Conservation (phyloP, 2,329 filamentous ascomycete genomes). For the Hymenoscyphus repandus region DNA sequence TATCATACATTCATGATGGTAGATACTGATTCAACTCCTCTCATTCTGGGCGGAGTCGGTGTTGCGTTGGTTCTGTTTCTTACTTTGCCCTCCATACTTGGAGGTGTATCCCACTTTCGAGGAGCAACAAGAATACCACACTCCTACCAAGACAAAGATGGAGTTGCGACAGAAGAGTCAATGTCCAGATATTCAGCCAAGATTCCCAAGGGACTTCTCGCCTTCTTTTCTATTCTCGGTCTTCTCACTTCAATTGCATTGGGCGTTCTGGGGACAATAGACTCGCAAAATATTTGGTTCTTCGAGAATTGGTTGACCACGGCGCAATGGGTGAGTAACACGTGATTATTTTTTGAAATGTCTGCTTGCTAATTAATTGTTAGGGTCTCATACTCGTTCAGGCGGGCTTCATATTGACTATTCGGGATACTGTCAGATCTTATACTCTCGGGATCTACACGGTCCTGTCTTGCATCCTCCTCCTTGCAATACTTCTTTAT, state of each 20-base stretch:
- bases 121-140: slow-evolving; percentile 31
- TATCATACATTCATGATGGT: slow-evolving; percentile 44
- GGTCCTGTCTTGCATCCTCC: slow-evolving; percentile 42
- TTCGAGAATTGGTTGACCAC: slow-evolving; percentile 56
- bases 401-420: slow-evolving; percentile 42
- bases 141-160: slow-evolving; percentile 65
- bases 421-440: slow-evolving; percentile 45
- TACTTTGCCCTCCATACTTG: slow-evolving; percentile 35
- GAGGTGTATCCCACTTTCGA: slow-evolving; percentile 33
- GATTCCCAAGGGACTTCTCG: slow-evolving; percentile 48
- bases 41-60: slow-evolving; percentile 23
- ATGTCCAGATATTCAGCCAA: slow-evolving; percentile 57
- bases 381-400: slow-evolving; percentile 50
- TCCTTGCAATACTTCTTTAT: slow-evolving; percentile 39
- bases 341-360: slow-evolving; percentile 16
- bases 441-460: slow-evolving; percentile 50
- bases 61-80: slow-evolving; percentile 34
- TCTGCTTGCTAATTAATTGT: slow-evolving; percentile 13
- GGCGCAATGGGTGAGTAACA: slow-evolving; percentile 55
- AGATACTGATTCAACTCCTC: slow-evolving; percentile 45
- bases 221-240: slow-evolving; percentile 49
- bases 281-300: slow-evolving; percentile 36
- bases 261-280: slow-evolving; percentile 46
- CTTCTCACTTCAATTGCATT: slow-evolving; percentile 50
- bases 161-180: slow-evolving; percentile 60